Evolutionary conservation across 1,284 basidiomycete species (phyloP).

Genomic region (Schizophyllum commune): DNA sequence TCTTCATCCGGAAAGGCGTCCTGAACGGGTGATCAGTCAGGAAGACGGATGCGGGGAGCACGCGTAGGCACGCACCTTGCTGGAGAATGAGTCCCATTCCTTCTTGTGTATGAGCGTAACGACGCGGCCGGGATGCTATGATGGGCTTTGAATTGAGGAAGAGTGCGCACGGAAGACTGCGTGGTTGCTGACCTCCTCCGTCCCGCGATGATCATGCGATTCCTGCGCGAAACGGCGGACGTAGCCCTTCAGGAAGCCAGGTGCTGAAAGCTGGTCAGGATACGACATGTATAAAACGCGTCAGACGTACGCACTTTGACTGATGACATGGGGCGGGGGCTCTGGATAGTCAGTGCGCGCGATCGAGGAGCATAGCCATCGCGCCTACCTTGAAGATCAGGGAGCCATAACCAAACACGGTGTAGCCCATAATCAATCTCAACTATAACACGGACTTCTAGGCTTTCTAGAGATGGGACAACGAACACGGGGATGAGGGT

Average conservation of each 20-base stretch:
- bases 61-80: slow-evolving; percentile 34
- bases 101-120: slow-evolving; percentile 82
- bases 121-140: slow-evolving; percentile 74
- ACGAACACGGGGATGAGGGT: background rate
- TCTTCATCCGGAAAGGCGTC: slow-evolving; percentile 74
- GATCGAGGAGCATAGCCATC: slow-evolving; percentile 2
- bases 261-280: slow-evolving; percentile 30
- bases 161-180: background rate
- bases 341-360: slow-evolving; percentile 17
- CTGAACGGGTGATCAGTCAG: slow-evolving; percentile 25
- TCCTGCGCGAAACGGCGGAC: slow-evolving; percentile 81
- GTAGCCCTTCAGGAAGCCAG: slow-evolving; percentile 82
- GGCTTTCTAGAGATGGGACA: too few relatives aligned
- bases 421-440: slow-evolving; percentile 24
- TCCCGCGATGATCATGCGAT: slow-evolving; percentile 84
- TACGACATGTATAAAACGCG: background rate
- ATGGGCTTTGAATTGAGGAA: background rate
- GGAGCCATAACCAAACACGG: slow-evolving; percentile 78
- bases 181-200: slow-evolving; percentile 49
- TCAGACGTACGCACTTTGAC: slow-evolving; percentile 34
- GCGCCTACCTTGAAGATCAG: slow-evolving; percentile 67
- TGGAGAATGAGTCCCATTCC: slow-evolving; percentile 73
- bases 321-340: slow-evolving; percentile 67
- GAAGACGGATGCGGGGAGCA: background rate
- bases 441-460: too few relatives aligned